Base-by-base conservation (phyloP, 805 yeast species). In the Starmerella tilneyi region DNA sequence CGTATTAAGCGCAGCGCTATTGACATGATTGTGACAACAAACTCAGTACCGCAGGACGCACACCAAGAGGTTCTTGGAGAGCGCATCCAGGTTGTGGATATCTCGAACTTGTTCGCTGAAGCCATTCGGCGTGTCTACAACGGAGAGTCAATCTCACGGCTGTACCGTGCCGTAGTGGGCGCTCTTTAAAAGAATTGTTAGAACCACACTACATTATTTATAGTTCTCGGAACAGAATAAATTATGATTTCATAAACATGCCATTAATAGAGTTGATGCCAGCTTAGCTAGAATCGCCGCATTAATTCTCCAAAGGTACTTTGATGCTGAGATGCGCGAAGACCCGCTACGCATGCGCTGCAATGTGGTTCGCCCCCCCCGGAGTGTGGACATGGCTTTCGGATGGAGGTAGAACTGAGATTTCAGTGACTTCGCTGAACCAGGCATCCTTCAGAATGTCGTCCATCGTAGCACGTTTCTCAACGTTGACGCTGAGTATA, bases 121-220 rank as follows among this genome's bases (percentile, higher is more conserved):
- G 89, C 96, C 2, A 85, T 92, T 36, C 73, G 99, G 62, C 74
- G 99, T 63, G 89, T 92, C 41, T 94, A 92, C 63, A 92, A 92
- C 56, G 99, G 99, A 54, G 99, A 92, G 68, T 78, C 89, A 13
- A 94, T 92, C 15, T 81, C 94, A 16, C 81, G 85, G 84, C 69
- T 92, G 49, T 92, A 88, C 65, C 96, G 86, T 57, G 88, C 83
- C 55, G 94, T 43, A 2, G 53, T 49, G 8, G 23, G 19, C 15
- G 41, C 41, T 2, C 22, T 46, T 11, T 48, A 35, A 36, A n/a
- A n/a, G n/a, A n/a, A n/a, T n/a, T n/a, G n/a, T n/a, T n/a, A n/a
- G n/a, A n/a, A n/a, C n/a, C n/a, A n/a, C n/a, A n/a, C n/a, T n/a
- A n/a, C n/a, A n/a, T n/a, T n/a, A n/a, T n/a, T n/a, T n/a, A n/a